These are phyloP conservation scores for Didymella lethalis DNA, from an alignment of 2,329 filamentous ascomycete species.

Conservation along the genomic window DNA sequence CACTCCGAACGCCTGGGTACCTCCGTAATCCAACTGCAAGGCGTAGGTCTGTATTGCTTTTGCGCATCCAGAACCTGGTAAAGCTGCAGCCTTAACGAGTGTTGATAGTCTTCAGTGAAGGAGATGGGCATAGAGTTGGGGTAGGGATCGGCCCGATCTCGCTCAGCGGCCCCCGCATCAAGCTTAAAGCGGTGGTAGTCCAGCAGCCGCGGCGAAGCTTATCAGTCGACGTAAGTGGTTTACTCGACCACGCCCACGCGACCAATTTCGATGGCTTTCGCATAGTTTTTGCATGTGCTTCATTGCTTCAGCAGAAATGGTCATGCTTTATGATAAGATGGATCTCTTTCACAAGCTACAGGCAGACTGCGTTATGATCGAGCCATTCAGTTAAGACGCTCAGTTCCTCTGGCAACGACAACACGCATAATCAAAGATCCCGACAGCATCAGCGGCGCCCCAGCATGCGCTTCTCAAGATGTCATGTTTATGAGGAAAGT, in stretches of 20 bases:
- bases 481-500: too few relatives aligned
- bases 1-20: not conserved
- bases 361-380: too few relatives aligned
- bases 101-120: not conserved
- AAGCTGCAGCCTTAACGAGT: not conserved
- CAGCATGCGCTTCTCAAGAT: too few relatives aligned
- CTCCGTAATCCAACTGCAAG: not conserved
- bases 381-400: too few relatives aligned
- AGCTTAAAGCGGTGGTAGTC: conserved; percentile 1
- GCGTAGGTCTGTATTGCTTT: not conserved
- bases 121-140: not conserved
- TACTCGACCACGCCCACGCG: conserved; percentile 8
- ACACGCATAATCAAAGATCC: too few relatives aligned
- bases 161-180: conserved; percentile 8
- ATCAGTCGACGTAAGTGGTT: conserved; percentile 8
- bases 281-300: not conserved
- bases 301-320: too few relatives aligned
- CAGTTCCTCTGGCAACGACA: too few relatives aligned
- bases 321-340: too few relatives aligned
- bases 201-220: conserved; percentile 9
- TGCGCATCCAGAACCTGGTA: not conserved
- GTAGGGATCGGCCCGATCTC: conserved; percentile 4
- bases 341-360: too few relatives aligned
- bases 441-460: too few relatives aligned
- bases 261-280: not conserved